phyloP scores from a whole-genome alignment of 73 alveolate genomes.

The Blepharisma stoltei region DNA sequence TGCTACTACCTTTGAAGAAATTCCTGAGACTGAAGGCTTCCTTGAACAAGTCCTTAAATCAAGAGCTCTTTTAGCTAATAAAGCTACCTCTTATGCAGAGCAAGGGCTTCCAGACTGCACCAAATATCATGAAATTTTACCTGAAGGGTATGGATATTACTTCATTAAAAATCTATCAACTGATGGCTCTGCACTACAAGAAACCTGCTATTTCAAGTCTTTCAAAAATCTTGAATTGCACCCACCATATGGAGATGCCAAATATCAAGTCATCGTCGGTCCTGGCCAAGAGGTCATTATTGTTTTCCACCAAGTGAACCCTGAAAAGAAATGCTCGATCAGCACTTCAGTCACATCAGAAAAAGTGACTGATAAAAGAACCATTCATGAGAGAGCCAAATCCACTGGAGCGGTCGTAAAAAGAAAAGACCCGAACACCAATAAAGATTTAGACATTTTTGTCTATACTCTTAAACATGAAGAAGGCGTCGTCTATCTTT shows the following conservation, averaged over 20 bases:
- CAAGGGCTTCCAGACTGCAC: slow-evolving; percentile 64
- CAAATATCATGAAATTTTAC: slow-evolving; percentile 65
- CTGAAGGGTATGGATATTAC: slow-evolving; percentile 32
- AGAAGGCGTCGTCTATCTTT: not conserved
- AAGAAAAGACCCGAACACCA: not conserved
- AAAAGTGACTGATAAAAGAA: not conserved
- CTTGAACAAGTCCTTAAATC: slow-evolving; percentile 33
- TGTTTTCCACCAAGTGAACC: not conserved
- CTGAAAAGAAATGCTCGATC: not conserved
- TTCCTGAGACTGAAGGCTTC: not conserved
- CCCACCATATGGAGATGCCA: slow-evolving; percentile 28
- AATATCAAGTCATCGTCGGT: slow-evolving; percentile 4
- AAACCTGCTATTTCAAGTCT: not conserved
- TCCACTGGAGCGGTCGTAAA: not conserved
- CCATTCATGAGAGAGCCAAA: slow-evolving; percentile 6
- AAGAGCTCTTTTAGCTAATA: slow-evolving; percentile 19
- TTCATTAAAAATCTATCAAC: not conserved
- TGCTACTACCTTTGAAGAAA: not conserved
- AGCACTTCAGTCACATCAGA: not conserved
- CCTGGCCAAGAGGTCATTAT: slow-evolving; percentile 17
- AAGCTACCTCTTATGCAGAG: slow-evolving; percentile 33
- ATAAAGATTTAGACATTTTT: not conserved
- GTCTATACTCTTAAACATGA: not conserved
- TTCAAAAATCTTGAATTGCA: slow-evolving; percentile 5
- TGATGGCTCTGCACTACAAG: not conserved